A percentile compares a stretch with the other conserved stretches of the same genome.
Conservation (phyloP, 768 basidiomycete species). For the Amanita inopinata region DNA sequence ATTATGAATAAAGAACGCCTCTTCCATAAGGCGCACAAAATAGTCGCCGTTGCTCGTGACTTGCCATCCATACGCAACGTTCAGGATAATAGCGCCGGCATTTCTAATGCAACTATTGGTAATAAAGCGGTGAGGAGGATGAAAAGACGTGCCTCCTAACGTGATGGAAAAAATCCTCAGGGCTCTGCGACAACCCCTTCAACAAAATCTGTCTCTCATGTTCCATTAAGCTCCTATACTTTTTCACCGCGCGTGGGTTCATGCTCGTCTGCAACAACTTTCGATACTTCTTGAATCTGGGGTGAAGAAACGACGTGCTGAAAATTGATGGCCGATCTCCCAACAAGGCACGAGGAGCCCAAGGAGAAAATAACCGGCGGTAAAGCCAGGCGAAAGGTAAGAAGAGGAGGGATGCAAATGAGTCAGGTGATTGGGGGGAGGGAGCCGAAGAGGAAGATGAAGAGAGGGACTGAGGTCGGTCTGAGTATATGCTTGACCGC, state of each 20-base stretch:
- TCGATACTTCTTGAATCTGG: slow-evolving; percentile 27
- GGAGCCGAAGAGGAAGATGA: slow-evolving; percentile 5
- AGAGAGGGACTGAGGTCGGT: slow-evolving; percentile 27
- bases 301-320: slow-evolving; percentile 19
- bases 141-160: slow-evolving; percentile 20
- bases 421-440: not conserved
- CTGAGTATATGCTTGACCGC: slow-evolving; percentile 39
- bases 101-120: slow-evolving; percentile 15
- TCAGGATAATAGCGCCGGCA: slow-evolving; percentile 25
- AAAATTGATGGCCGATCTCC: slow-evolving; percentile 23
- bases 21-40: slow-evolving; percentile 23
- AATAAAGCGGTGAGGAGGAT: not conserved
- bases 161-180: slow-evolving; percentile 20
- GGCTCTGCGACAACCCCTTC: slow-evolving; percentile 18
- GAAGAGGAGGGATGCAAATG: not conserved
- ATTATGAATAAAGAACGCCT: slow-evolving; percentile 19
- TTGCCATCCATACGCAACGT: slow-evolving; percentile 32
- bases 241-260: slow-evolving; percentile 23
- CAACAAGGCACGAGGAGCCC: slow-evolving; percentile 18
- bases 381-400: slow-evolving; percentile 17
- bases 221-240: slow-evolving; percentile 22
- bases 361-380: slow-evolving; percentile 4
- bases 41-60: slow-evolving; percentile 24
- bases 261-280: slow-evolving; percentile 28
- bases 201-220: slow-evolving; percentile 22